Conservation (phyloP, 163 green algal genomes). For the Scenedesmus sp. region DNA sequence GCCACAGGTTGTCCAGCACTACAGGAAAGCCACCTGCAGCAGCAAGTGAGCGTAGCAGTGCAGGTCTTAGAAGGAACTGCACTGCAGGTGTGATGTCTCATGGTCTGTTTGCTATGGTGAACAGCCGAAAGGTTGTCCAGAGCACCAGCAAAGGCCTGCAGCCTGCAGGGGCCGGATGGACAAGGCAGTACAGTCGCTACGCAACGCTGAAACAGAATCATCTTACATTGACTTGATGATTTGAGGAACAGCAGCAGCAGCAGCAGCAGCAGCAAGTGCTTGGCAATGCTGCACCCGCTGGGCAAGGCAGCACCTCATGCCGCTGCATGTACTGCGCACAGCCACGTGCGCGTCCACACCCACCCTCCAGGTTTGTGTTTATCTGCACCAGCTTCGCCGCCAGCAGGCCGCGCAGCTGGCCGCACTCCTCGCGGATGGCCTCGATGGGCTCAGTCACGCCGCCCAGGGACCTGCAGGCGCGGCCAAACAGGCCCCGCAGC, state of each 20-base stretch:
- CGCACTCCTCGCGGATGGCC: constrained; percentile 63
- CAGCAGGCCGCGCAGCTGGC: constrained; percentile 72
- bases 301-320: too few relatives aligned
- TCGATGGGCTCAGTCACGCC: background rate
- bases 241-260: constrained; percentile 72
- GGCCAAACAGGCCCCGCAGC: constrained; percentile 79
- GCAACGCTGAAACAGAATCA: too few relatives aligned
- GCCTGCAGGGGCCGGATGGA: too few relatives aligned
- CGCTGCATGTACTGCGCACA: too few relatives aligned
- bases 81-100: too few relatives aligned
- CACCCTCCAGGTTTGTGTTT: constrained; percentile 70
- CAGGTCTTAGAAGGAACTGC: too few relatives aligned
- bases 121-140: too few relatives aligned
- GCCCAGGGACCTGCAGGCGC: constrained; percentile 76
- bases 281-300: too few relatives aligned
- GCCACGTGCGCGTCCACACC: background rate
- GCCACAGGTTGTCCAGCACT: constrained; percentile 84
- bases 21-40: constrained; percentile 69
- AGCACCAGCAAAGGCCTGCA: too few relatives aligned
- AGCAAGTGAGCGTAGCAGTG: background rate
- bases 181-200: too few relatives aligned
- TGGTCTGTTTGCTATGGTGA: too few relatives aligned
- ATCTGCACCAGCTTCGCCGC: constrained; percentile 72
- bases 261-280: background rate
- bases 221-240: too few relatives aligned